Evolutionary conservation across 345 rosid genomes (phyloP), one percentile per base, ranked within the genome.

Genomic region (Aegle marmelos): DNA sequence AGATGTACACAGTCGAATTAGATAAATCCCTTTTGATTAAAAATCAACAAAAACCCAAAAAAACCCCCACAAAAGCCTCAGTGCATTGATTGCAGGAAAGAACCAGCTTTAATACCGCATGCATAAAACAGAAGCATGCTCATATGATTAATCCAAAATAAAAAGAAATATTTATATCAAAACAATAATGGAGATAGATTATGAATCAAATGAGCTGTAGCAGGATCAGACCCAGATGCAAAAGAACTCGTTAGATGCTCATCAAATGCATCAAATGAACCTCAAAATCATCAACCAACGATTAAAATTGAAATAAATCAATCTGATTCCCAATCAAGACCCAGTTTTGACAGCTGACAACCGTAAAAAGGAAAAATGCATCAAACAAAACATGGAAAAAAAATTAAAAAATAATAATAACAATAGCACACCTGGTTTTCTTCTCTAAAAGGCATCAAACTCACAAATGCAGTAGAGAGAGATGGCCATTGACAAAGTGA

Each of bases 351-450:
- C 67, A 9, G n/a, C 21, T 45, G 30, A 33, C 54, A n/a, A 62
- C 41, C 7, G 27, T 14, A 66, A 9, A 19, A 2, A 27, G 6
- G 37, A 27, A 62, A 36, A 64, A 56, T 56, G 33, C 54, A 70
- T 70, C 69, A 48, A 75, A 75, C 9, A 70, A 70, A 54, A 39
- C 37, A n/a, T 27, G n/a, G 70, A 50, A 37, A 17, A 5, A 34
- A 33, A 67, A 9, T 9, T 0, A 54, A 74, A 74, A 57, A 21
- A 54, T 41, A 28, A 77, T 7, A 68, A 68, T 14, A 64, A 25
- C 7, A 67, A 73, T 70, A 77, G 70, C 83, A 76, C 83, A 86
- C 87, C 84, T 80, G 83, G 83, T 70, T 80, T 79, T 53, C 75
- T 54, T 39, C 75, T n/a, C 34, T 28, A 39, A 62, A 65, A 83